Conservation (phyloP, 257 asterid species). For the Solanum tacnaense region DNA sequence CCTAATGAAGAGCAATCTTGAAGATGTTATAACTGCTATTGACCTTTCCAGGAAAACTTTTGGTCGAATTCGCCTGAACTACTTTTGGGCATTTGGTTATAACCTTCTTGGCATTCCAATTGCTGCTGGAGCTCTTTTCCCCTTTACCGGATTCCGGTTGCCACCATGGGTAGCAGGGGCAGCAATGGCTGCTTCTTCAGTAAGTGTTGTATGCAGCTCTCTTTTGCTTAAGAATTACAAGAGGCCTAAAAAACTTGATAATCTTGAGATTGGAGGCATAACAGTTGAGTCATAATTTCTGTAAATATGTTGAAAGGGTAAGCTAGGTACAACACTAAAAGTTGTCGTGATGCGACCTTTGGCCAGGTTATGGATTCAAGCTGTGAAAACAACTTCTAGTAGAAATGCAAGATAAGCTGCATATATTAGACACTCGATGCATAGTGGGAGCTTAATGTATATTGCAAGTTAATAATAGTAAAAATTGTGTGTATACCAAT, state of each 20-base stretch:
- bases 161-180: slow-evolving; percentile 60
- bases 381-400: background rate
- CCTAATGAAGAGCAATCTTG: slow-evolving; percentile 24
- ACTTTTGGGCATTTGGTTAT: slow-evolving; percentile 26
- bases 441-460: background rate
- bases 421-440: background rate
- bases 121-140: slow-evolving; percentile 28
- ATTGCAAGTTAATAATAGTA: background rate
- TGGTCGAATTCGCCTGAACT: slow-evolving; percentile 17
- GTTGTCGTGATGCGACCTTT: background rate
- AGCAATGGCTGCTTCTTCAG: slow-evolving; percentile 53
- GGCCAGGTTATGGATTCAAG: background rate
- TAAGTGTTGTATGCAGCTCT: slow-evolving; percentile 52
- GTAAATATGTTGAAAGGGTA: background rate
- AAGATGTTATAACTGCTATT: slow-evolving; percentile 30
- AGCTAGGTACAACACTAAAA: background rate
- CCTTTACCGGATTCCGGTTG: slow-evolving; percentile 15
- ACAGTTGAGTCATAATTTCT: slow-evolving; percentile 5
- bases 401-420: background rate
- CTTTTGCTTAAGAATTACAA: slow-evolving; percentile 35
- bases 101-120: slow-evolving; percentile 25
- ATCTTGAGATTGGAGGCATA: slow-evolving; percentile 22
- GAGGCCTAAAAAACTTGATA: slow-evolving; percentile 23
- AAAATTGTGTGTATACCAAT: background rate
- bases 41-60: slow-evolving; percentile 27